Base-by-base conservation (phyloP, 2,329 filamentous ascomycete species). In the Dothiorella sarmentorum region DNA sequence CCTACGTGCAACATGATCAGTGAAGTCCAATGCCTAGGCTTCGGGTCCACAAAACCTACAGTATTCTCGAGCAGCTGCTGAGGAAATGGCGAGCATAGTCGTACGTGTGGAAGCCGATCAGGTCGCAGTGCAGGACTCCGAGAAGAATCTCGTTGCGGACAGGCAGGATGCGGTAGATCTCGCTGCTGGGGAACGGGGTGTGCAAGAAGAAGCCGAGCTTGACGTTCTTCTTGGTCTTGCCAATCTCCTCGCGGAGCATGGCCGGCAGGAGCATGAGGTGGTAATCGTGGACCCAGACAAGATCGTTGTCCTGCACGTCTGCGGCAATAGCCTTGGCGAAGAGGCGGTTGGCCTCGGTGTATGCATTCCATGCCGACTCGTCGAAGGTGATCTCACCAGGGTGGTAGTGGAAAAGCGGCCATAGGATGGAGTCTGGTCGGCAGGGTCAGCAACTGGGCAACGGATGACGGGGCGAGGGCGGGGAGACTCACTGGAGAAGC, bases 181-280 rank as follows among this genome's bases (percentile, higher is more conserved):
- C 93, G 66, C 90, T 95, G 72, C 90, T 96, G 11, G 94, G 94
- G 76, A 97, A 99, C 0, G 94, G 93, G 0, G 94, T 97, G 74
- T 99, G 94, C 33, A 97, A 79, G 81, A 97, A 99, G 82, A 97
- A 97, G 65, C 93, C 94, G 67, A 99, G 94, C 80, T 96, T 96
- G 75, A 97, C 86, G 65, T 97, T 95, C 77, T 92, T 90, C 77
- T 88, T 91, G 61, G 81, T 83, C 63, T 85, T 75, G 60, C 88
- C 89, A 60, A 97, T 87, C 74, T 95, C 90, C 68, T 96, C 89
- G 62, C 94, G 90, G 60, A 99, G 82, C 91, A 97, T 95, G 69
- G 93, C 86, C 29, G 94, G 94, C 31, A 99, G 83, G 18, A 99
- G 86, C 92, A 97, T 97, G 62, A 97, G 80, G 75, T 99, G 94